Evolutionary conservation across 148 eudicot species (phyloP), one percentile per base, ranked within the genome.

Genomic region (Spergularia marina): DNA sequence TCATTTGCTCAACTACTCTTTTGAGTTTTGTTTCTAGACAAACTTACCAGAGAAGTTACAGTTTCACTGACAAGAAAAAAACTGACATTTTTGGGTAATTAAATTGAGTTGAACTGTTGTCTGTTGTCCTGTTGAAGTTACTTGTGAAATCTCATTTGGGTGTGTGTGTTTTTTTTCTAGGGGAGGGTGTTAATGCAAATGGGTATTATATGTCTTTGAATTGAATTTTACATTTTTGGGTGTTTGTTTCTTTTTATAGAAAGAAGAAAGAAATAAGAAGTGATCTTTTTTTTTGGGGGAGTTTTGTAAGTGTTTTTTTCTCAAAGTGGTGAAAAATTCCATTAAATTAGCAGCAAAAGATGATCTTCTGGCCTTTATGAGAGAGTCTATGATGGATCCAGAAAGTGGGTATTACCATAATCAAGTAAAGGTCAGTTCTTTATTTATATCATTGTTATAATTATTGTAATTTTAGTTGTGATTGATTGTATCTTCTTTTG

Each of bases 381-480:
- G 81, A 9, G 71, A 75, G 79, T 65, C 41, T 61, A 65, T 81
- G 65, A 92, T 96, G 99, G 99, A 96, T 92, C 97, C 86, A 58
- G 97, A 92, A 87, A 81, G 72, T 80, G 98, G 99, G 90, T 41
- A 78, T 82, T 70, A 73, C 72, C 82, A 84, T 52, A 90, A 89
- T 76, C 89, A 79, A 69, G 70, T 82, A 4, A 96, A 96, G 94
- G 99, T 95, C 65, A 84, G 82, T 20, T 80, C 77, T 77, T 67
- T 66, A 30, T 13, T 59, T 74, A 15, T 53, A n/a, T n/a, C 20
- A 23, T 62, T 67, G 10, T 40, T 55, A n/a, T 53, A 40, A n/a
- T n/a, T 21, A 23, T 62, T 67, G 10, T 40, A 53, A 10, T 17
- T 17, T 11, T 68, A 44, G 49, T 44, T 44, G 49, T 6, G 49